Percentiles rank a stretch among this genome's conserved stretches.
Conservation (phyloP, 2,329 filamentous ascomycete species). For the Botrytis deweyae region DNA sequence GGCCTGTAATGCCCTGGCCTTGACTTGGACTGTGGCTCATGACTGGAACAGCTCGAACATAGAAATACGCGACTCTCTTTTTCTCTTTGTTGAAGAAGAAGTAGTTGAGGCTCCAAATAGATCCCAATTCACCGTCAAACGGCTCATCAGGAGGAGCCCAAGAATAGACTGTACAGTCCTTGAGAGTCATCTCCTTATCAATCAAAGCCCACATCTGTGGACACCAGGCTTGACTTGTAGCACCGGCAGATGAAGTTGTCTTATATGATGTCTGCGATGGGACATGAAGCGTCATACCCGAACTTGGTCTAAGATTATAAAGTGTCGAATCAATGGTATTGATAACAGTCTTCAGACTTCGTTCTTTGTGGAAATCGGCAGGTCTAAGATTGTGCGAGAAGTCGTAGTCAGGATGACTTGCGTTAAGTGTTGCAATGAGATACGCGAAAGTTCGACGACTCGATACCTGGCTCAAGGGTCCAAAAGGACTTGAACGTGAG, state of each 20-base stretch:
- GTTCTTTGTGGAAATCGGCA: conserved; percentile 84
- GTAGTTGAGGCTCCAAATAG: conserved; percentile 94
- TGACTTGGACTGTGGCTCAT: conserved; percentile 62
- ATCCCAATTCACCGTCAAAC: conserved; percentile 86
- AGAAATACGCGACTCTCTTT: conserved; percentile 92
- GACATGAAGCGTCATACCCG: conserved; percentile 43
- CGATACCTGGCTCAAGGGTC: conserved; percentile 80
- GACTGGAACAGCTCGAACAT: conserved; percentile 83
- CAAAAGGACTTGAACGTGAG: conserved; percentile 86
- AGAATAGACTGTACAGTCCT: conserved; percentile 84
- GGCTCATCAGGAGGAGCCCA: conserved; percentile 89
- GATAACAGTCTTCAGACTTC: conserved; percentile 77
- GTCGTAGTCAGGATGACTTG: conserved; percentile 94
- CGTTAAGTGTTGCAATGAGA: conserved; percentile 93
- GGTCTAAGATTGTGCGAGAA: conserved; percentile 91
- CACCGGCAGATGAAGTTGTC: conserved; percentile 43
- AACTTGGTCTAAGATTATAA: conserved; percentile 75
- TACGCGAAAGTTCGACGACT: conserved; percentile 93
- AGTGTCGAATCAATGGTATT: conserved; percentile 84
- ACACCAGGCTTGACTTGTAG: conserved; percentile 68
- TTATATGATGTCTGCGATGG: conserved; percentile 42
- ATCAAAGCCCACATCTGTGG: conserved; percentile 89
- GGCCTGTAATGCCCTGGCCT: conserved; percentile 39
- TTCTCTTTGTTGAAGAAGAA: conserved; percentile 95
- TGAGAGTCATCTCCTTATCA: conserved; percentile 90